phyloP scores from a whole-genome alignment of 441 rosid genomes.

The Gossypium gossypioides region DNA sequence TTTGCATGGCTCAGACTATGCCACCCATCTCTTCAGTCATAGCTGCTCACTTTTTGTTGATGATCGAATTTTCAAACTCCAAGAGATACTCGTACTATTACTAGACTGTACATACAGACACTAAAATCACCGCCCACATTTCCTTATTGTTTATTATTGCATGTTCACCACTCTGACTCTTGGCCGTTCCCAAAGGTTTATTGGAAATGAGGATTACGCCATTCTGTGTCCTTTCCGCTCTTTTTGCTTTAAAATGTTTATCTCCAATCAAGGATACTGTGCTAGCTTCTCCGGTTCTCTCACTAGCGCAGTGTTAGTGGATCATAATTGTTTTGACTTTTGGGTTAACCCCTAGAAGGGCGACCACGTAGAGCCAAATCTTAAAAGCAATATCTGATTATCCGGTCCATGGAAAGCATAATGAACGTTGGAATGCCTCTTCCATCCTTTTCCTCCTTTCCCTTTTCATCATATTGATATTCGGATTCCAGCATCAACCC shows the following conservation, averaged over 20 bases:
- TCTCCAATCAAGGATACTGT: neutral
- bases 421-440: neutral
- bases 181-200: conserved; percentile 1
- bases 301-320: neutral
- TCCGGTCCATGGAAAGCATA: neutral
- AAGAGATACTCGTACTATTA: neutral
- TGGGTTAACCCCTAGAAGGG: neutral
- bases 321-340: neutral
- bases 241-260: neutral
- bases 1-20: conserved; percentile 10
- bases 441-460: neutral
- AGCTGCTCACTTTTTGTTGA: neutral
- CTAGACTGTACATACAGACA: neutral
- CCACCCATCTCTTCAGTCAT: neutral
- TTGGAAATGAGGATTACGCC: neutral
- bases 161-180: neutral
- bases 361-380: neutral
- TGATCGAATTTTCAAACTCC: conserved; percentile 6
- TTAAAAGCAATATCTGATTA: neutral
- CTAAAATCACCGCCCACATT: neutral
- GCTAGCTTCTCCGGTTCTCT: too few species aligned
- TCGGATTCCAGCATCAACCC: neutral
- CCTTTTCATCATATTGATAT: neutral
- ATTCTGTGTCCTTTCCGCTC: too few species aligned
- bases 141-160: neutral